Evolutionary conservation across 176 grass and related monocot species (phyloP).

Genomic region (Ensete glaucum): DNA sequence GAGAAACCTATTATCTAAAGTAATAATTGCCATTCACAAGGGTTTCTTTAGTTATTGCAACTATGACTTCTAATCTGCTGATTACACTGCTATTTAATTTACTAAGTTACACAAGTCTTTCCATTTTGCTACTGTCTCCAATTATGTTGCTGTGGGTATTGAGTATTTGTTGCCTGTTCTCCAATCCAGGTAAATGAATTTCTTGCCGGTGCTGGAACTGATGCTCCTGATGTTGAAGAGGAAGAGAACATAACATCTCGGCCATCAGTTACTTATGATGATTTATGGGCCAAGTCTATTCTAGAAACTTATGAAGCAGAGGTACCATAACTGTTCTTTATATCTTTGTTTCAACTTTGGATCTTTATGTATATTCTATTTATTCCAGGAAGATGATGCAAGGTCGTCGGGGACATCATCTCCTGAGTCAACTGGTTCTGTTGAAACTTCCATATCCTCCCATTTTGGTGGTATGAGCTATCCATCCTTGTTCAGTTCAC

Average conservation of each 20-base stretch:
- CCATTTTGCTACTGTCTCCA: background rate
- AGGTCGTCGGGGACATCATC: slow-evolving; percentile 86
- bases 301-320: slow-evolving; percentile 86
- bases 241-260: slow-evolving; percentile 83
- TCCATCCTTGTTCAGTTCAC: slow-evolving; percentile 92
- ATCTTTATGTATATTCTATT: slow-evolving; percentile 5
- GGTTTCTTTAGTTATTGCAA: background rate
- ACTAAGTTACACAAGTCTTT: background rate
- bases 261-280: slow-evolving; percentile 90
- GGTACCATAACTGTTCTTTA: slow-evolving; percentile 29
- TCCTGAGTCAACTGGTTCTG: slow-evolving; percentile 86
- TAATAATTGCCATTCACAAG: background rate
- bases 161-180: background rate
- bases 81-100: background rate
- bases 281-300: slow-evolving; percentile 99
- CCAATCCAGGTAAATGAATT: slow-evolving; percentile 87
- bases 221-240: slow-evolving; percentile 98
- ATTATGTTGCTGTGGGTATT: background rate
- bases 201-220: slow-evolving; percentile 96
- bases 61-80: background rate
- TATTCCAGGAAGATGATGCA: slow-evolving; percentile 89
- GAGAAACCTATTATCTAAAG: background rate
- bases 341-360: slow-evolving; percentile 17
- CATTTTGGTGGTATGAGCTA: slow-evolving; percentile 97
- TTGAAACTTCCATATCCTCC: slow-evolving; percentile 97